These are phyloP conservation scores for Brasenia schreberi DNA, from an alignment of 164 flowering plant genomes.

Conservation along the genomic window DNA sequence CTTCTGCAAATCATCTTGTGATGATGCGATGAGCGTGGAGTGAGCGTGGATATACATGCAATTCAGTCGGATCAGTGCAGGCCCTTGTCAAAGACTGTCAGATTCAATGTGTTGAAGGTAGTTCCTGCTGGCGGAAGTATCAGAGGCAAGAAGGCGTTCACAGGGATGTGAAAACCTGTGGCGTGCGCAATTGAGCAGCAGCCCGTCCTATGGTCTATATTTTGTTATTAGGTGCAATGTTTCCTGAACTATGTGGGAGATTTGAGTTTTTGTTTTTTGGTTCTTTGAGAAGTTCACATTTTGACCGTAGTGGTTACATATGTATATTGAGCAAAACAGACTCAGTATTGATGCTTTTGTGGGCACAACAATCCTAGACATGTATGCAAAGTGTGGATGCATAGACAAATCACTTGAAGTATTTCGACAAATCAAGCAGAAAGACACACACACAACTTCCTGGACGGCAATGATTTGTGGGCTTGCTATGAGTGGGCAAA, in stretches of 20 bases:
- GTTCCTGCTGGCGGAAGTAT: constrained; percentile 19
- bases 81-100: constrained; percentile 22
- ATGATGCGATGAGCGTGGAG: no score
- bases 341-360: constrained; percentile 41
- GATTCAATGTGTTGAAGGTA: constrained; percentile 21
- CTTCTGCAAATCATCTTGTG: no score
- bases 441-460: constrained; percentile 46
- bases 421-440: constrained; percentile 31
- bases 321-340: constrained; percentile 32
- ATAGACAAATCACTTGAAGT: constrained; percentile 50
- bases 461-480: constrained; percentile 75
- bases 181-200: no score
- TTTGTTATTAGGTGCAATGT: no score
- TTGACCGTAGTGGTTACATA: constrained; percentile 44
- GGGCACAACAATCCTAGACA: constrained; percentile 66
- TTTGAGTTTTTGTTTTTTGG: no score
- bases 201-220: no score
- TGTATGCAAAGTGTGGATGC: constrained; percentile 84
- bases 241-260: no score
- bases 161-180: constrained; percentile 10
- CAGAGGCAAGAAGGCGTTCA: constrained; percentile 20
- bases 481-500: constrained; percentile 61
- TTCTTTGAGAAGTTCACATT: no score
- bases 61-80: no score
- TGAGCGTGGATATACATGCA: no score